These are phyloP conservation scores for Lyophyllum atratum DNA, from an alignment of 768 basidiomycete genomes.

Conservation along the genomic window DNA sequence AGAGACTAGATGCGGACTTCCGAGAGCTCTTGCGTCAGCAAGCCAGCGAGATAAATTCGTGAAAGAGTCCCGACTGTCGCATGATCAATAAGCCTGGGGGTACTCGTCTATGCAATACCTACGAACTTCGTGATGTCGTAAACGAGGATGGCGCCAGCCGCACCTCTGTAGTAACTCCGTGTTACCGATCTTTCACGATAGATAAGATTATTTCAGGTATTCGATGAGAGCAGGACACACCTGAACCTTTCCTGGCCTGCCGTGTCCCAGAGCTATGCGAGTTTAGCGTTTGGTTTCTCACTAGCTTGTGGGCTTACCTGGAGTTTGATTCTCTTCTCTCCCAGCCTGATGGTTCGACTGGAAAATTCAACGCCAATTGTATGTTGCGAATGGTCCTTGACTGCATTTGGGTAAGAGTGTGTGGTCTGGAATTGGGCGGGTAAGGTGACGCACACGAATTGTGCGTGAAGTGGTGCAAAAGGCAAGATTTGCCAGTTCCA, in stretches of 20 bases:
- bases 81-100: slow-evolving; percentile 15
- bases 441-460: slow-evolving; percentile 76
- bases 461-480: slow-evolving; percentile 95
- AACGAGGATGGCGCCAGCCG: slow-evolving; percentile 88
- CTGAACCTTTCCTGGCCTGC: slow-evolving; percentile 96
- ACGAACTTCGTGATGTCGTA: slow-evolving; percentile 90
- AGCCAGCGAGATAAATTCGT: slow-evolving; percentile 85
- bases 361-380: slow-evolving; percentile 99
- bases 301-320: slow-evolving; percentile 58
- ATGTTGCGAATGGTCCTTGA: slow-evolving; percentile 95
- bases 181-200: slow-evolving; percentile 72
- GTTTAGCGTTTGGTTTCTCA: background rate
- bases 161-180: slow-evolving; percentile 94
- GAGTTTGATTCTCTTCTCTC: slow-evolving; percentile 92
- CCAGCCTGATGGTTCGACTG: slow-evolving; percentile 88
- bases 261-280: slow-evolving; percentile 87
- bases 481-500: slow-evolving; percentile 95
- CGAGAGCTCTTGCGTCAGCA: slow-evolving; percentile 89
- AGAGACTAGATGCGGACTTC: slow-evolving; percentile 86
- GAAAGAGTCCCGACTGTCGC: slow-evolving; percentile 82
- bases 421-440: background rate
- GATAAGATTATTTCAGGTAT: slow-evolving; percentile 6
- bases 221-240: slow-evolving; percentile 34
- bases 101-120: background rate
- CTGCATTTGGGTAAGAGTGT: slow-evolving; percentile 40